Evolutionary conservation across 1,139 yeast genomes (phyloP), one percentile per base, ranked within the genome.

Genomic region (Debaryomyces psychrophilus): DNA sequence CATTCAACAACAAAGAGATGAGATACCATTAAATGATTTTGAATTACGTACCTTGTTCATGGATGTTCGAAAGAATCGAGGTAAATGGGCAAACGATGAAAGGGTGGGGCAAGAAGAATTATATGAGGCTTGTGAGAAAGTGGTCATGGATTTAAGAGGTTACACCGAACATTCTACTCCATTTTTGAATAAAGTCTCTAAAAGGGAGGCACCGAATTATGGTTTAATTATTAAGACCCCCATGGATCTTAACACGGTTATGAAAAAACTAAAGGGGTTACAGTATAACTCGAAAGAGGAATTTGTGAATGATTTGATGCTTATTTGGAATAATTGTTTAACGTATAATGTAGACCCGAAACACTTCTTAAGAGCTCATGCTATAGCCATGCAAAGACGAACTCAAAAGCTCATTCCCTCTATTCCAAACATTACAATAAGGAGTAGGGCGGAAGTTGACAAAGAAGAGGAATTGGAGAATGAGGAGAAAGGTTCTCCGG

Each of bases 81-180:
- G 98, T 0, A 93, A 95, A 66, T 95, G 99, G 99, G 96, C 86
- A 22, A 89, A 89, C 50, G 97, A 93, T 61, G 97, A 92, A 49
- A 78, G 89, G 51, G 84, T 93, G 35, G 99, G 99, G 3, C 99
- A 95, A 65, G 99, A 95, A 62, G 99, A 95, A 62, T 75, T 95
- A 14, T 95, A 93, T 60, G 99, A 95, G 57, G 97, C 97, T 0
- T 93, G 97, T 58, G 99, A 95, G 59, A 92, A 90, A 60, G 99
- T 93, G 1, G 93, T 92, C 0, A 70, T 85, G 51, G 99, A 95
- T 58, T 71, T 95, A 36, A 77, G 99, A 59, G 90, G 95, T 8
- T 90, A 87, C 55, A 93, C 99, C 0, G 98, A 93, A 60, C 98
- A 93, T 65, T 92, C 98, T 0, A 90, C 98, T 0, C 97, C 98